Evolutionary conservation across 768 basidiomycete genomes (phyloP), one percentile per base, ranked within the genome.

Genomic region (Lepiota venenata): DNA sequence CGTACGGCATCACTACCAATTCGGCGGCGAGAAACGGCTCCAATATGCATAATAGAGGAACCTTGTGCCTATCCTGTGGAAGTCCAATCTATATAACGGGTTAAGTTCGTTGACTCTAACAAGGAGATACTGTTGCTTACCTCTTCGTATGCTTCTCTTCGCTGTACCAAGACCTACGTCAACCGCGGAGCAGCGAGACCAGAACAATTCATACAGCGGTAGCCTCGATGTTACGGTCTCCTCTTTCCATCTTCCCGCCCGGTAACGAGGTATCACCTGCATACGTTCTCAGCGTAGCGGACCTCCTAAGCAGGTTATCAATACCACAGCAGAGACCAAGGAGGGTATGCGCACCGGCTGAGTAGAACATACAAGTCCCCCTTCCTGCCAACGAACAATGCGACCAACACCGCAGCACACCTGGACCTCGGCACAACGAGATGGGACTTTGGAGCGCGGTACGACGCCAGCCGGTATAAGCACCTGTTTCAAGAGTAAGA

Each of bases 121-220:
- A 18, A 14, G 12, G 14, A 21, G 16, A 20, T 25, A 47, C n/a
- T 27, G 35, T 36, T 11, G 32, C 16, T 21, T 52, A 92, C 93
- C 81, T 96, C 93, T 69, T 96, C 93, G 55, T 82, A 93, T 0
- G 93, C 92, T 71, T 95, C 93, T 40, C 93, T 78, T 50, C 93
- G 73, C 92, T 93, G 50, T 0, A 52, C 12, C 21, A 5, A 36
- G 7, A 12, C 22, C 41, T 35, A 36, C 41, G 32, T 47, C 18
- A 45, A 32, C 52, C 16, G 32, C 5, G 52, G 40, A 16, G 20
- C 12, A 10, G 38, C 44, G 27, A 16, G 3, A n/a, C 22, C 4
- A n/a, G 50, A 42, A 56, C 12, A n/a, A 16, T 15, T 74, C 84
- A 61, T 65, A 93, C 91, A 16, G 92, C 93, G 2, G 92, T 86